Evolutionary conservation across 768 basidiomycete species (phyloP), one percentile per base, ranked within the genome.

Genomic region (Guyanaporus albipodus): DNA sequence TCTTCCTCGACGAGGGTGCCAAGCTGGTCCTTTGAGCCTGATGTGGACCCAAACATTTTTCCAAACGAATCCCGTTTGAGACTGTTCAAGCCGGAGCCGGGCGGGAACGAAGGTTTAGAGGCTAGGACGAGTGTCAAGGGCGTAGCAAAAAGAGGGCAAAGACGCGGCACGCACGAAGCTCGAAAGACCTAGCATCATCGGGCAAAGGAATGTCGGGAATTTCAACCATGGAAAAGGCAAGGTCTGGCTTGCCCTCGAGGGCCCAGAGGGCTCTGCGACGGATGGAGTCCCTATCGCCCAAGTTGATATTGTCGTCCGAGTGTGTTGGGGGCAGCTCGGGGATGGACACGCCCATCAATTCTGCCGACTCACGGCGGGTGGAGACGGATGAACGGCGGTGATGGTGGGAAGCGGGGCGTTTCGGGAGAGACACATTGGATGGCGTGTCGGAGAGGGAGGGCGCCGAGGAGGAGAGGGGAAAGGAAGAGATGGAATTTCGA

Each of bases 311-410:
- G 61, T 86, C 82, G 26, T 89, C 83, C 2, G 80, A 73, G 22
- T 72, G 70, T 2, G 79, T 77, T 8, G 76, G 57, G 6, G 82
- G 79, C 21, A 89, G 74, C 50, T 83, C 80, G 11, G 86, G 82
- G 31, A 87, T 70, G 19, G 84, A 68, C 11, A 89, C 78, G 22
- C 90, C 89, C 87, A 95, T 93, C 60, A 95, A 72, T 58, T 94
- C 92, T 15, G 90, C 86, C 17, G 90, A 92, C 70, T 95, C 92
- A 54, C 77, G 78, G 50, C 91, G 83, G 32, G 91, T 94, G 9
- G 92, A 91, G 22, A 95, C 89, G 21, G 88, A 91, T 1, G 91
- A 91, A 33, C 81, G 80, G 38, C 92, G 87, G 12, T 80, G 77
- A 57, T 94, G 92, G 56, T 91, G 90, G 0, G 91, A 93, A 48